Base-by-base conservation (phyloP, 192 early-diverging fungal species). In the Dissophora ornata region DNA sequence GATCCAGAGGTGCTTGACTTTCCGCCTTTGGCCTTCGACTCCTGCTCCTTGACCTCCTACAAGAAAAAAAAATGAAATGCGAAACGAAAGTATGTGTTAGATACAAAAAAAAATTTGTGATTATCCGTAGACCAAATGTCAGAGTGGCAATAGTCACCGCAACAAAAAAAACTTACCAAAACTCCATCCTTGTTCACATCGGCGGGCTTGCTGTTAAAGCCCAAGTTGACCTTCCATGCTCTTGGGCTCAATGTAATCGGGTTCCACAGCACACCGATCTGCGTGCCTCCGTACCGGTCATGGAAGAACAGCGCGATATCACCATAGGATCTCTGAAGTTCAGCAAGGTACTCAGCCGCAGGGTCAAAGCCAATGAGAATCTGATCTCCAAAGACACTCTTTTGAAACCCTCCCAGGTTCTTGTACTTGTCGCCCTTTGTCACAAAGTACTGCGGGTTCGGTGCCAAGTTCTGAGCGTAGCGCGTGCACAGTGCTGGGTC, bases 291-390 rank as follows among this genome's bases (percentile, higher is more conserved):
- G 50, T 91, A 92, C 38, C 81, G 65, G 62, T 95, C 89, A 71
- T 88, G 80, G 82, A 95, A 95, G 46, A 93, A 90, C 48, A 87
- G 55, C n/a, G 86, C 84, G 19, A 71, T 73, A 41, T 91, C 82
- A 0, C 88, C 89, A 82, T 86, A 93, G 10, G 85, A 61, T 12
- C 51, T 61, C 66, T 84, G 71, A 32, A 98, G 79, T 47, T 97
- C 94, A 19, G 83, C 68, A 7, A 96, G 63, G 60, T 88, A 93
- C 44, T 80, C 66, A 12, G 83, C 69, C 1, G 90, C 91, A 11
- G 94, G 91, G 63, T 98, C 93, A 68, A 95, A 91, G 38, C 85
- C 83, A 38, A 91, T 82, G 63, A 92, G 80, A 2, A 86, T 80
- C 52, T 89, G 77, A 29, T 90, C 84, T 21, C 85, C 83, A 67